Evolutionary conservation across 768 basidiomycete species (phyloP), one percentile per base, ranked within the genome.

Genomic region (Tephrocybe sp.): DNA sequence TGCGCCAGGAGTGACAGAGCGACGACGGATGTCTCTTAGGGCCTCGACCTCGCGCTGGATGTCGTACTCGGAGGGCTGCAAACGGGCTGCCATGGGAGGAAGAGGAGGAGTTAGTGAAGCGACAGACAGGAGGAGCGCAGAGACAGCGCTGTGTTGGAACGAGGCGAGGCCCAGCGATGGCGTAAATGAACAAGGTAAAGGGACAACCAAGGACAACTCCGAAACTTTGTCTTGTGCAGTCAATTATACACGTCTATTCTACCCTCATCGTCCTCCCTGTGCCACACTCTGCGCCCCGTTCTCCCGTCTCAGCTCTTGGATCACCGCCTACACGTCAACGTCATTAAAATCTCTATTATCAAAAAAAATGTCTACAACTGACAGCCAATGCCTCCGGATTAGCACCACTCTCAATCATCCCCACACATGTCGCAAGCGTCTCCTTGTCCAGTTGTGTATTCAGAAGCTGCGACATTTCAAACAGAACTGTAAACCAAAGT

Each of bases 301-400:
- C 68, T 92, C 90, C 45, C 85, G 74, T 47, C 89, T 76, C 16
- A 94, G 79, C 64, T 92, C 91, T 61, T 88, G 88, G 45, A 94
- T 81, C 3, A 93, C 89, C 29, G 86, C 88, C 90, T 94, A 53
- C 23, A 54, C 52, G 27, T 29, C 43, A 54, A 34, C 43, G 42
- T 56, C 29, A 47, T 51, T 16, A 42, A 38, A 13, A 27, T 40
- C 21, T 40, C 3, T 38, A 13, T n/a, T 24, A n/a, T 25, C 12
- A 47, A 30, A 30, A 33, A 38, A 25, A 24, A 37, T 27, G n/a
- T 61, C 37, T 37, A 46, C 46, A 29, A 59, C 66, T 47, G 63
- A 94, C 93, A 58, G 92, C 93, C 39, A 95, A 74, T 0, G 91
- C 92, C 61, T 94, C 91, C 10, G 93, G 91, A 65, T 94, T 95